Conservation (phyloP, 2,329 filamentous ascomycete species). For the Cadophora sp. region DNA sequence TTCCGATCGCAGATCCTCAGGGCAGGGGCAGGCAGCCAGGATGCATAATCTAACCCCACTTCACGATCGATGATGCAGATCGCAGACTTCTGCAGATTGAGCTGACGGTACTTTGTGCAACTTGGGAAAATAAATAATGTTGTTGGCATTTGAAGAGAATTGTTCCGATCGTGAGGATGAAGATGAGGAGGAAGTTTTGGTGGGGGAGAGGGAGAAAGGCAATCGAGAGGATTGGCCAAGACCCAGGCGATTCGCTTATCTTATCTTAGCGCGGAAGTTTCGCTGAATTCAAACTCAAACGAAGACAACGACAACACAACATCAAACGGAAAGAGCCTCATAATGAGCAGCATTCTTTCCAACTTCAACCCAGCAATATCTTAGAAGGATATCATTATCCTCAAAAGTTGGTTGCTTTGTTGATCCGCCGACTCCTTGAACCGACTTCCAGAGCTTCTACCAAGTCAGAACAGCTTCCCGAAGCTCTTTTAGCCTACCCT, state of each 20-base stretch:
- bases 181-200: background rate
- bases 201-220: too few species aligned
- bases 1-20: background rate
- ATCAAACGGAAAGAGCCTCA: background rate
- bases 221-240: background rate
- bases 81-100: background rate
- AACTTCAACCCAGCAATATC: background rate
- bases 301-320: background rate
- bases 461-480: too few species aligned
- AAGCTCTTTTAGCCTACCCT: too few species aligned
- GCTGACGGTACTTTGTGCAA: background rate
- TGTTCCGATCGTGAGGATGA: background rate
- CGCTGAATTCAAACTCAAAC: too few species aligned
- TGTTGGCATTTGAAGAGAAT: background rate
- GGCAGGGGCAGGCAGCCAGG: background rate
- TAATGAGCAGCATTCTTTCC: background rate
- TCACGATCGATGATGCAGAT: too few species aligned
- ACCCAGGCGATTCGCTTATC: background rate
- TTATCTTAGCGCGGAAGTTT: background rate
- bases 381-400: too few species aligned
- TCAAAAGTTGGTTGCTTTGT: too few species aligned
- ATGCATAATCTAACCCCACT: background rate
- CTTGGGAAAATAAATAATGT: background rate
- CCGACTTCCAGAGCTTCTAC: too few species aligned
- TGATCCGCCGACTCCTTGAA: too few species aligned